phyloP scores from a whole-genome alignment of 352 stramenopile species.

The Pythium insidiosum region DNA sequence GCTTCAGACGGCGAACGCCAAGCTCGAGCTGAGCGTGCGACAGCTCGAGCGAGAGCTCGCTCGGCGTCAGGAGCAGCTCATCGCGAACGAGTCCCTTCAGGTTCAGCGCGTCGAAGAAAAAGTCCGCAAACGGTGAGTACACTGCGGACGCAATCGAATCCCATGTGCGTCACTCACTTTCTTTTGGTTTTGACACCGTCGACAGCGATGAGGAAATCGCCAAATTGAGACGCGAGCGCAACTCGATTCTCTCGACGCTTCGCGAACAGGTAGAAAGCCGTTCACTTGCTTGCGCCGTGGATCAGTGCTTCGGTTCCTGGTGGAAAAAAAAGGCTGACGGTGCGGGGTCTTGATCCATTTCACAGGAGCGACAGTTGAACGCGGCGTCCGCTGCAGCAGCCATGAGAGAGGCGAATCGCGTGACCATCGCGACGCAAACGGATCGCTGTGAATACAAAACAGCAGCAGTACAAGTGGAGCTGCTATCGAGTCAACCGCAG shows the following conservation, averaged over 20 bases:
- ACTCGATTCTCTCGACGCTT: slow-evolving; percentile 45
- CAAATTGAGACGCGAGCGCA: slow-evolving; percentile 53
- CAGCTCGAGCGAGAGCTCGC: slow-evolving; percentile 56
- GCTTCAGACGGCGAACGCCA: slow-evolving; percentile 41
- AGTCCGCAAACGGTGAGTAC: slow-evolving; percentile 25
- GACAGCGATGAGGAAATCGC: slow-evolving; percentile 48
- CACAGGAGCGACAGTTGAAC: no score
- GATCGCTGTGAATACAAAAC: no score
- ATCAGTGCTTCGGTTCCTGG: no score
- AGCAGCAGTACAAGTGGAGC: no score
- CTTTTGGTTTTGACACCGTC: slow-evolving; percentile 2
- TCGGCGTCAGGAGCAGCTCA: slow-evolving; percentile 33
- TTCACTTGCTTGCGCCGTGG: no score
- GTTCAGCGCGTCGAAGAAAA: slow-evolving; percentile 37
- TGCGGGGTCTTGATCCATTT: no score
- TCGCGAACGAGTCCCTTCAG: slow-evolving; percentile 28
- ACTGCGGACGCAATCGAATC: not conserved
- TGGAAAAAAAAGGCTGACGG: no score
- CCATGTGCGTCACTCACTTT: not conserved
- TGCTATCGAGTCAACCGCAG: no score
- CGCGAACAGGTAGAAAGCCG: slow-evolving; percentile 36
- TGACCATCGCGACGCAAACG: no score
- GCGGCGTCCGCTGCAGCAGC: no score
- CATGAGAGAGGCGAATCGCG: no score
- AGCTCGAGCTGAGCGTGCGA: slow-evolving; percentile 46